phyloP scores from a whole-genome alignment of 768 basidiomycete genomes.

The Mycena vitilis region DNA sequence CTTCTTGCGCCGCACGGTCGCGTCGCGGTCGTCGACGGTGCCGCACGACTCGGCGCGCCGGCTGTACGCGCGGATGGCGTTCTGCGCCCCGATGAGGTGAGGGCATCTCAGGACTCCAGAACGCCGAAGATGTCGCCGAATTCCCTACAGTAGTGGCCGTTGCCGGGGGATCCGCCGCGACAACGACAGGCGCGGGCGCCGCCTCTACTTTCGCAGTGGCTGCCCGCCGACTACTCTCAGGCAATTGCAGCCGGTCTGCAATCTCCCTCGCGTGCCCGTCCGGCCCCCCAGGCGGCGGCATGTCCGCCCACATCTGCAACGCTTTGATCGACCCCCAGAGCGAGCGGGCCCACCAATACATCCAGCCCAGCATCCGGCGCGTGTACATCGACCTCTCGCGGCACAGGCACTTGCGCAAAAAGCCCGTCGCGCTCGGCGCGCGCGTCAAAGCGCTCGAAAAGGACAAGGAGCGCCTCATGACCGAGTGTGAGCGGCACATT shows the following conservation, averaged over 20 bases:
- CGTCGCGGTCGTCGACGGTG: constrained; percentile 72
- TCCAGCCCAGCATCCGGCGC: constrained; percentile 59
- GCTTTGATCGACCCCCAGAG: constrained; percentile 98
- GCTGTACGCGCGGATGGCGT: constrained; percentile 70
- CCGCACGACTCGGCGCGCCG: constrained; percentile 75
- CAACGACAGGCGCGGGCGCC: constrained; percentile 31
- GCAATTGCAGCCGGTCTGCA: constrained; percentile 61
- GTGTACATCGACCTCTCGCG: constrained; percentile 57
- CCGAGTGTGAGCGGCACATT: constrained; percentile 55
- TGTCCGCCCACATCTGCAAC: constrained; percentile 91
- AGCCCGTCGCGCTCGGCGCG: constrained; percentile 50
- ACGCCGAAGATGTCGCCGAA: constrained; percentile 30
- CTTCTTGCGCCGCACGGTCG: constrained; percentile 68
- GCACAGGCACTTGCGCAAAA: constrained; percentile 42
- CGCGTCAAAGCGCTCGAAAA: constrained; percentile 51
- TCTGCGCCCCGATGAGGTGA: constrained; percentile 48
- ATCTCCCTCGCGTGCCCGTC: constrained; percentile 54
- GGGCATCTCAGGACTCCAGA: constrained; percentile 28
- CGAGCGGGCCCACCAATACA: constrained; percentile 58
- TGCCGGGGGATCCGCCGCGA: neutral
- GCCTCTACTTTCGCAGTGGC: constrained; percentile 39
- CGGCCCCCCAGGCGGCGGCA: constrained; percentile 66
- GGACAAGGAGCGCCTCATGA: constrained; percentile 57
- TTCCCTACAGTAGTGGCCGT: constrained; percentile 7
- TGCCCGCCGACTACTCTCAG: constrained; percentile 36